Evolutionary conservation across 2,329 filamentous ascomycete genomes (phyloP).

Genomic region (Penicillium sp.): DNA sequence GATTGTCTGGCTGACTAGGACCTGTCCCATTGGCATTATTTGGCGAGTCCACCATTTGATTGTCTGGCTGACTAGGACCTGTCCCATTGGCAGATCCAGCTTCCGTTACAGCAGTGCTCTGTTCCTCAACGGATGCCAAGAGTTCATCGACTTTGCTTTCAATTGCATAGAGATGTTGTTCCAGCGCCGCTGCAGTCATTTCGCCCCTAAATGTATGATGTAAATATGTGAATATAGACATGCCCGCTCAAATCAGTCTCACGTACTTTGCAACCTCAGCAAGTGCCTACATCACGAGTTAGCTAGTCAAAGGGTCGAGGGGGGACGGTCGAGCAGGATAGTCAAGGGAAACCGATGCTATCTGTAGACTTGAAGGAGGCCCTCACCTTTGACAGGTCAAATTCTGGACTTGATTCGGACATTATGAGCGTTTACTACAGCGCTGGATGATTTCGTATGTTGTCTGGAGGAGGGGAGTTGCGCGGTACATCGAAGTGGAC

Average conservation of each 20-base stretch:
- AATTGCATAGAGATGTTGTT: conserved; percentile 18
- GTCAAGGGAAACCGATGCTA: background rate
- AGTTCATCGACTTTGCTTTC: conserved; percentile 29
- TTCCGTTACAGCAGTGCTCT: conserved; percentile 5
- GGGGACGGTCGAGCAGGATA: background rate
- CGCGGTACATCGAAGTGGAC: background rate
- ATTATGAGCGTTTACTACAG: background rate
- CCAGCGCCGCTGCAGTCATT: conserved; percentile 21
- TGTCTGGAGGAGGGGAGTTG: background rate
- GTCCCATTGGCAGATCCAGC: background rate
- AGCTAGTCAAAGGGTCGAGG: background rate
- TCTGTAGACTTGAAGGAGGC: background rate
- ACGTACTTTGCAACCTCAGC: conserved; percentile 22
- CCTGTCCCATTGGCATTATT: background rate
- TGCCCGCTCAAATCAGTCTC: background rate
- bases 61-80: background rate
- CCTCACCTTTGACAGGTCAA: conserved; percentile 4
- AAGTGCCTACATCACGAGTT: conserved; percentile 12
- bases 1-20: background rate
- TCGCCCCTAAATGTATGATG: conserved; percentile 16
- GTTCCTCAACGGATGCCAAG: conserved; percentile 23
- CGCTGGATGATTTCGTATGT: background rate
- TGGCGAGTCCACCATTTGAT: too few relatives aligned
- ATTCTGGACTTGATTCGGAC: background rate
- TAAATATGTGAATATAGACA: conserved; percentile 2